Evolutionary conservation across 1,139 yeast species (phyloP).

Genomic region (Arxiozyma slooffiae): DNA sequence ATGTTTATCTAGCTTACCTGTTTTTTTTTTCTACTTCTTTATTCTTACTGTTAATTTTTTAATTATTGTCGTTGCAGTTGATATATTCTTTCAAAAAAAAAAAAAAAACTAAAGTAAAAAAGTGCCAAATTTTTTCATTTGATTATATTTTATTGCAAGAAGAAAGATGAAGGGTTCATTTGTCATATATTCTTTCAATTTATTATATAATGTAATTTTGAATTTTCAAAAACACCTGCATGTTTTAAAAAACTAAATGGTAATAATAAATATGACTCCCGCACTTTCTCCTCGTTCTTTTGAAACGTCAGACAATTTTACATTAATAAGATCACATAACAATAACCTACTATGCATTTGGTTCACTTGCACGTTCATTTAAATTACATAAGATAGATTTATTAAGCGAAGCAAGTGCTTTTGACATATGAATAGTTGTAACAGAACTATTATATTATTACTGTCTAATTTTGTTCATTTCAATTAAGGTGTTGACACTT

Average conservation of each 20-base stretch:
- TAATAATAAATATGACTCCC: slow-evolving; percentile 45
- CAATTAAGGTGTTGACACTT: not conserved
- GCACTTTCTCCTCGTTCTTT: slow-evolving; percentile 39
- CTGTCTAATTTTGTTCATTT: slow-evolving; percentile 32
- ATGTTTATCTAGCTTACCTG: slow-evolving; percentile 50
- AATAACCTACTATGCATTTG: slow-evolving; percentile 65
- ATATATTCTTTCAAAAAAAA: slow-evolving; percentile 1
- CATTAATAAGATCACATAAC: slow-evolving; percentile 54
- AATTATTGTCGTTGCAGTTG: not conserved
- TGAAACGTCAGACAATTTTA: not conserved
- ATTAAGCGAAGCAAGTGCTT: slow-evolving; percentile 57
- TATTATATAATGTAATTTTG: slow-evolving; percentile 57
- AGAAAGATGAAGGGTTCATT: slow-evolving; percentile 61
- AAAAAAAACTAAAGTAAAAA: too few species aligned
- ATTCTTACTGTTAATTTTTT: not conserved
- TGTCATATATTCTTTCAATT: slow-evolving; percentile 69
- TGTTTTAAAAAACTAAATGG: slow-evolving; percentile 82
- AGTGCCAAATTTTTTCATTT: not conserved
- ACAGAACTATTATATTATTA: slow-evolving; percentile 47
- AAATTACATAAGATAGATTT: slow-evolving; percentile 67
- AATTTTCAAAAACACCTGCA: slow-evolving; percentile 74
- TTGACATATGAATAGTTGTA: slow-evolving; percentile 58
- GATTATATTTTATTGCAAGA: not conserved
- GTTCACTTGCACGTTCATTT: slow-evolving; percentile 84
- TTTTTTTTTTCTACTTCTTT: slow-evolving; percentile 6